Evolutionary conservation across 148 eudicot species (phyloP).

Genomic region (Fallopia convolvulus): DNA sequence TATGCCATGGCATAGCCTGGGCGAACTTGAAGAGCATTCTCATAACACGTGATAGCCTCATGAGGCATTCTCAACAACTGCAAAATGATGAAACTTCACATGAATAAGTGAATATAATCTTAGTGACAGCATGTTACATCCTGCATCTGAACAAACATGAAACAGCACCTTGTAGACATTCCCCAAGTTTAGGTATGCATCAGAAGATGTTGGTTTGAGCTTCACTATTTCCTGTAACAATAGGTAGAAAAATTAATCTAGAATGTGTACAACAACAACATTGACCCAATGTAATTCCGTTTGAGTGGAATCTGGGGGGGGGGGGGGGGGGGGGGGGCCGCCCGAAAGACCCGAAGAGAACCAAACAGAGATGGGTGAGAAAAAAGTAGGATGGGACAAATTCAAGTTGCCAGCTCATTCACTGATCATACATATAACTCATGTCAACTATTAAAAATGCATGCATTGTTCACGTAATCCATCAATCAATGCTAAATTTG

Average conservation of each 20-base stretch:
- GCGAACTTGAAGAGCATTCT: slow-evolving; percentile 74
- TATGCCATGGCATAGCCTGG: slow-evolving; percentile 83
- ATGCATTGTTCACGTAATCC: not conserved
- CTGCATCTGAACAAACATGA: not conserved
- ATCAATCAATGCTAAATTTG: slow-evolving; percentile 1
- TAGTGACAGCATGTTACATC: not conserved
- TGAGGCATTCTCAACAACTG: slow-evolving; percentile 94
- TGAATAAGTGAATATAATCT: not conserved
- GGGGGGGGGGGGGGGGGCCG: too few relatives aligned
- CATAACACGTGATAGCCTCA: slow-evolving; percentile 80
- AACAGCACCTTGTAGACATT: slow-evolving; percentile 82
- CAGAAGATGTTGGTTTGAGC: slow-evolving; percentile 75
- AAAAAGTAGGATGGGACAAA: not conserved
- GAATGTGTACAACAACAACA: not conserved
- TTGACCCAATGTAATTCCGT: too few relatives aligned
- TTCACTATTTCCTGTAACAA: slow-evolving; percentile 71
- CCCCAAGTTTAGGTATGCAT: slow-evolving; percentile 81
- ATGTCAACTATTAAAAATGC: not conserved
- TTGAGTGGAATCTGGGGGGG: too few relatives aligned
- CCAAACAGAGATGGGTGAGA: not conserved
- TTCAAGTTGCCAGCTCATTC: not conserved
- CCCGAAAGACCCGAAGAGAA: too few relatives aligned
- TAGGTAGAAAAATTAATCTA: not conserved
- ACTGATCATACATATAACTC: not conserved
- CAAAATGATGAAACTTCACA: slow-evolving; percentile 14